Base-by-base conservation (phyloP, 2,329 filamentous ascomycete species). In the Ceratocystis destructans region DNA sequence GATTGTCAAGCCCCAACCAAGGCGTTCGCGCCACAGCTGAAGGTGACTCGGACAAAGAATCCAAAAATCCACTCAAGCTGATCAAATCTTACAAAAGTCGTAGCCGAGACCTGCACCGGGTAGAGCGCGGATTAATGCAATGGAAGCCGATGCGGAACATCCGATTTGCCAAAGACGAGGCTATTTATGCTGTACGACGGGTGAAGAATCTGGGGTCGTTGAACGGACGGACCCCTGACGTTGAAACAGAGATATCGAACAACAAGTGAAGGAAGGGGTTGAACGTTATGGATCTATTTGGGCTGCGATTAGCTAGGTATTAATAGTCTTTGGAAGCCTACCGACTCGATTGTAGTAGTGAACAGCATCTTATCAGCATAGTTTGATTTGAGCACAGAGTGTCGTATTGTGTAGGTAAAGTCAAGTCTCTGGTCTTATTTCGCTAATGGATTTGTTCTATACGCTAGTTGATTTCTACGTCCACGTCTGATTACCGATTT, bases 81-180 rank as follows among this genome's bases (percentile, higher is more conserved):
- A 79, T 81, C 72, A 85, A 85, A 73, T 81, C 87, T 25, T 84
- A 87, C 73, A 85, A 84, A 71, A 79, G 80, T 66, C 82, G 85
- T 69, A 90, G 87, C 73, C 84, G 87, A 69, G 85, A 88, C 59
- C 80, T 96, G 73, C 87, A 92, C 74, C 83, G 92, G 0, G 90
- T 92, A 76, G 91, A 96, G 71, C 82, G 92, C 10, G 93, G 93
- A 0, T 72, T 96, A 73, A 96, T 96, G 90, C 93, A 97, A 75
- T 97, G 92, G 91, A 89, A 86, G 72, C 92, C 93, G 0, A 88
- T 92, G 73, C 82, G 93, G 50, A 96, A 96, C 73, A 79, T 85
- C 25, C 85, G 86, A 70, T 97, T 96, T 74, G 92, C 87, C 55
- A 96, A 94, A 76, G 82, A 96, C 71, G 89, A 97, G 78, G 85